Base-by-base conservation (phyloP, 2,329 filamentous ascomycete genomes). In the Fusarium brachygibbosum region DNA sequence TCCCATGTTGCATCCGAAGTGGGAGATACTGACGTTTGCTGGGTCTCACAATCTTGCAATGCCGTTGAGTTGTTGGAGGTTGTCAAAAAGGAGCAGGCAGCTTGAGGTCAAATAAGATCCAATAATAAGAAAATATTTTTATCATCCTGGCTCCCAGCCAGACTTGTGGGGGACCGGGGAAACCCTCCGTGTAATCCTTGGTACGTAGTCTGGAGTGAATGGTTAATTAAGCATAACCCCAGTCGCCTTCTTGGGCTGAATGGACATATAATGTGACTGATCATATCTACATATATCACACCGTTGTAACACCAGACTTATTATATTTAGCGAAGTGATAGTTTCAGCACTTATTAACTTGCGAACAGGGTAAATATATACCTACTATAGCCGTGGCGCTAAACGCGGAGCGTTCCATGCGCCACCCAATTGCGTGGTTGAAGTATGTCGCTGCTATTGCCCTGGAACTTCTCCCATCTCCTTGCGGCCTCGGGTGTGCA, bases 181-280 rank as follows among this genome's bases (percentile, higher is more conserved):
- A 45, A 45, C 12, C 25, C 17, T 25, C 42, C 42, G 21, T 17
- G 25, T 51, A 23, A 51, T 51, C 48, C 34, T 19, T 32, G 17
- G 32, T 14, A 19, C 23, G 23, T 25, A 25, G n/a, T 28, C 13
- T 38, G 48, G 48, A 51, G 40, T 51, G 48, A 13, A 40, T 4
- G 25, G 21, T 40, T 51, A 51, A 28, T 51, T 51, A 51, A 28
- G 48, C 48, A 28, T 51, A 51, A 51, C 37, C 48, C 37, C 48
- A 21, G 34, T 51, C 23, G 23, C n/a, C 34, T 35, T 10, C n/a
- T 21, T 40, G 34, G 34, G 34, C 48, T 29, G 45, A 25, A 35
- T 14, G 21, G 32, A 25, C 35, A 21, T 8, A 29, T 5, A 19
- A 29, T 29, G 6, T 6, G 17, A 51, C 37, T 6, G 13, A 40